phyloP scores from a whole-genome alignment of 169 alveolate genomes.

The Eimeria falciformis region DNA sequence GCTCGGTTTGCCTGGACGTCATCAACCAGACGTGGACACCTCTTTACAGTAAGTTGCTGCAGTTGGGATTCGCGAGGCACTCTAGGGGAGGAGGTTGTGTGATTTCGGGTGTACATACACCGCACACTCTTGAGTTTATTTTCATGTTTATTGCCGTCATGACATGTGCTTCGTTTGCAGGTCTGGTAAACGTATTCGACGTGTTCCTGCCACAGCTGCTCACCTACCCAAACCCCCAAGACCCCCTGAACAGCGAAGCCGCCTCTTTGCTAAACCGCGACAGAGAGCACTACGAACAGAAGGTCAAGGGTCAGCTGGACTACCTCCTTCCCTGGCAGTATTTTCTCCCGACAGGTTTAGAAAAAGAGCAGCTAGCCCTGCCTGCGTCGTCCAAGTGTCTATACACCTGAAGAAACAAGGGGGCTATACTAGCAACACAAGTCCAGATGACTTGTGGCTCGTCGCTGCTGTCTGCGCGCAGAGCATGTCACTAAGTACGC shows the following conservation, averaged over 20 bases:
- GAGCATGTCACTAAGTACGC: conserved; percentile 74
- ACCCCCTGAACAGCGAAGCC: conserved; percentile 98
- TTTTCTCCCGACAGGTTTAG: neutral
- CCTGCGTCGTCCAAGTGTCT: neutral
- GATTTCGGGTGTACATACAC: too few relatives aligned
- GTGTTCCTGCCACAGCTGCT: conserved; percentile 96
- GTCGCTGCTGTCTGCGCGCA: conserved; percentile 28
- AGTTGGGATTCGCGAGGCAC: neutral
- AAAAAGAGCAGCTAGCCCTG: neutral
- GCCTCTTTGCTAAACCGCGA: conserved; percentile 94
- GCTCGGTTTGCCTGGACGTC: conserved; percentile 97
- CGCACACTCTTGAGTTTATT: too few relatives aligned
- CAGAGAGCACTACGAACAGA: conserved; percentile 91
- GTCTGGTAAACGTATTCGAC: conserved; percentile 96
- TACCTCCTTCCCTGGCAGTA: neutral
- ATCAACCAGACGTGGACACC: conserved; percentile 99
- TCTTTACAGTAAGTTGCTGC: conserved; percentile 87
- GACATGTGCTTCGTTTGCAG: conserved; percentile 79
- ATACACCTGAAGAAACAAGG: too few relatives aligned
- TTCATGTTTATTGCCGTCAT: too few relatives aligned
- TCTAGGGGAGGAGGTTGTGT: too few relatives aligned
- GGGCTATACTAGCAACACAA: too few relatives aligned
- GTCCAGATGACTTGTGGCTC: too few relatives aligned
- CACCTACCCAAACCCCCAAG: conserved; percentile 97
- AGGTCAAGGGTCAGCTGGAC: conserved; percentile 91